Evolutionary conservation across 2,329 filamentous ascomycete species (phyloP), one percentile per base, ranked within the genome.

Genomic region (Ophiostoma quercus): DNA sequence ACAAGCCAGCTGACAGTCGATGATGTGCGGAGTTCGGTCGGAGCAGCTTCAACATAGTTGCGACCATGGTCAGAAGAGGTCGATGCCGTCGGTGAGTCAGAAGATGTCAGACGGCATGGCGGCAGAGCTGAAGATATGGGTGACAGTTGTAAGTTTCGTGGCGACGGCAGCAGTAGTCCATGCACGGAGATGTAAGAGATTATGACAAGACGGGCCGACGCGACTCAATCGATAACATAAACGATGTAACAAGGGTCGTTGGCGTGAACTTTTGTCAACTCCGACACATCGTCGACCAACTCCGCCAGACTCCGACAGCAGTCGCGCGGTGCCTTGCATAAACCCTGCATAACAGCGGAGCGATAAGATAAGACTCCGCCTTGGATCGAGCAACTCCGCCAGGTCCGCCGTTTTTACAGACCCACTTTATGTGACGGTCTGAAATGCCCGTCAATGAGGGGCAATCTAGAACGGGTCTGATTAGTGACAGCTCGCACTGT

Each of bases 261-360:
- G 25, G 32, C 60, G 22, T 57, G 16, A 16, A 47, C 43, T 3
- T 57, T 57, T 22, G 19, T n/a, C 16, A 60, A 19, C 34, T 67
- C 62, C 68, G 68, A 66, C 68, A 16, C 41, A 32, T 32, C 34
- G 25, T 57, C 19, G 22, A 22, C 39, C 25, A 29, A 63, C 25
- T 66, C n/a, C 68, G 68, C 67, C 66, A 25, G 67, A 67, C 68
- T 69, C 68, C 68, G 68, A 47, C 65, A n/a, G 8, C 19, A 19
- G 12, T 32, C 12, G 54, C 51, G 57, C 57, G 57, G 57, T 16
- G 25, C 37, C 51, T 19, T 41, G 34, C 62, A 39, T 65, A 65
- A 22, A 19, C 51, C 62, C 37, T 54, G 65, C 68, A 54, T 54
- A 66, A 47, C 9, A 37, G 22, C 22, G 25, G 60, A 47, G 25